A percentile compares a stretch with the other conserved stretches of the same genome.
phyloP scores from a whole-genome alignment of 495 filamentous ascomycete species.

The Aspergillus conjunctus region DNA sequence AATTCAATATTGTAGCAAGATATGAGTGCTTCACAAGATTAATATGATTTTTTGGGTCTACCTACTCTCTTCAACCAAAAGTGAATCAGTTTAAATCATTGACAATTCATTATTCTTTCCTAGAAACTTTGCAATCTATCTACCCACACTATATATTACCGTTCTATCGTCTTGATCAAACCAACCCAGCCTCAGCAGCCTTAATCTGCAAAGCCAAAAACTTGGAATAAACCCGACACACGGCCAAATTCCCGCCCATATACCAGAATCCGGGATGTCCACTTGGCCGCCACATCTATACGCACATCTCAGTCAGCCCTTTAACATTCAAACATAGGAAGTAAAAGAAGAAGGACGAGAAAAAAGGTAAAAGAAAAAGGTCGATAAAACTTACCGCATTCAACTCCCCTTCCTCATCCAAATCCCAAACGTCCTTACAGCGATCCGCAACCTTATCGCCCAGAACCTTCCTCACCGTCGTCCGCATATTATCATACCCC shows the following conservation, averaged over 20 bases:
- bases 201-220: constrained; percentile 76
- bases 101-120: too few species aligned
- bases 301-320: constrained; percentile 17
- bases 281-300: constrained; percentile 66
- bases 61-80: too few species aligned
- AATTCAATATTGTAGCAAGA: too few species aligned
- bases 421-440: constrained; percentile 74
- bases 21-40: too few species aligned
- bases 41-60: too few species aligned
- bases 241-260: constrained; percentile 74
- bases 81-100: too few species aligned
- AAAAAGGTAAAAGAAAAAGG: neutral
- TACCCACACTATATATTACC: neutral
- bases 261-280: constrained; percentile 80
- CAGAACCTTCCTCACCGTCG: constrained; percentile 60
- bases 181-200: constrained; percentile 57
- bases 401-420: constrained; percentile 76
- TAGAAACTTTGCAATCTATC: neutral
- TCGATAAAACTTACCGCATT: constrained; percentile 38
- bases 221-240: constrained; percentile 71
- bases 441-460: constrained; percentile 69
- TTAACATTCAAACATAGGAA: neutral
- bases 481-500: constrained; percentile 79
- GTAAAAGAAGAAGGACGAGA: neutral
- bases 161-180: neutral